Percentiles rank a stretch among this genome's conserved stretches.
Evolutionary conservation across 148 eudicot species (phyloP).

Genomic region (Rheum nobile): DNA sequence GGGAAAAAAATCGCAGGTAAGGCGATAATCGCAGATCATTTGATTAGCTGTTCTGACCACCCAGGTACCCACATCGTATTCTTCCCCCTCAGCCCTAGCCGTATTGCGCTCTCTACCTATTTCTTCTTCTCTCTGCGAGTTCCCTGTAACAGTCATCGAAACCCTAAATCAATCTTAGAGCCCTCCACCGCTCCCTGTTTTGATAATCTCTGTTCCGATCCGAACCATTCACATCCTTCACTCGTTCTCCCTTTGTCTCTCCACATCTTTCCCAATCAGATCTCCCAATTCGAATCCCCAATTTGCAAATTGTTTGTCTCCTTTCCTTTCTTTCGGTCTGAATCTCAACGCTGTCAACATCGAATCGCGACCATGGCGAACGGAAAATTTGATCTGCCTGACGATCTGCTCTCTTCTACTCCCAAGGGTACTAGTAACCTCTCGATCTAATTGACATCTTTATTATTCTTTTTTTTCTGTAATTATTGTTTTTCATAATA

Average conservation of each 20-base stretch:
- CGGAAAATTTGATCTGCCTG: conserved; percentile 52
- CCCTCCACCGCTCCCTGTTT: not conserved
- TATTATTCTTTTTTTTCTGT: not conserved
- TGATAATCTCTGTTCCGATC: conserved; percentile 7
- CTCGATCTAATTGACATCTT: not conserved
- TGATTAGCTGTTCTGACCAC: conserved; percentile 35
- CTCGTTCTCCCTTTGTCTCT: conserved; percentile 4
- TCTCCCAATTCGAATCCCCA: not conserved
- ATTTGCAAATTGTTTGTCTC: not conserved
- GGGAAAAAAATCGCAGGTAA: not conserved
- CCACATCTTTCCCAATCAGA: not conserved
- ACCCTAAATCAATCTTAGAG: conserved; percentile 31
- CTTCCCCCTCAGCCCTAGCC: conserved; percentile 7
- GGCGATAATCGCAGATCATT: not conserved
- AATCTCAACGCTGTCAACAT: conserved; percentile 10
- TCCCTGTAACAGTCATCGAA: conserved; percentile 18
- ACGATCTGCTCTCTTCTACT: conserved; percentile 55
- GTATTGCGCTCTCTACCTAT: conserved; percentile 5
- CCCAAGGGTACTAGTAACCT: conserved; percentile 18
- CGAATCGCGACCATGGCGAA: conserved; percentile 32
- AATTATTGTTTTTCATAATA: not conserved
- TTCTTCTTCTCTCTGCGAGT: conserved; percentile 19
- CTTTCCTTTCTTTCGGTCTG: not conserved
- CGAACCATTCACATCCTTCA: not conserved
- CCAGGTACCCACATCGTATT: conserved; percentile 11